These are phyloP conservation scores for Russula lepida DNA, from an alignment of 768 basidiomycete genomes.

Conservation along the genomic window DNA sequence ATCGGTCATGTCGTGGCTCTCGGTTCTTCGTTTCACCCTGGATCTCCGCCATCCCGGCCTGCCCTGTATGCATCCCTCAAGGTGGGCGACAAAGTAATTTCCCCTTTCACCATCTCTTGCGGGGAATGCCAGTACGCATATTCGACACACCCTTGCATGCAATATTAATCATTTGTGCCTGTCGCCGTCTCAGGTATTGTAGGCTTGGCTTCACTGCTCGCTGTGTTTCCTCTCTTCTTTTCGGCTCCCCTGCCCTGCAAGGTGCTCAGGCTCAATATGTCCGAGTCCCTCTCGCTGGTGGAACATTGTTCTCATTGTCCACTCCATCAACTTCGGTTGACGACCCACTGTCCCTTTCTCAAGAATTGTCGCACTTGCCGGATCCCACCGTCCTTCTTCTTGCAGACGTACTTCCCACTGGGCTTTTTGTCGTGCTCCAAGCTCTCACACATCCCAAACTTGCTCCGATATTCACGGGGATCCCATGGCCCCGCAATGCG, in stretches of 20 bases:
- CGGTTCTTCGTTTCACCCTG: slow-evolving; percentile 46
- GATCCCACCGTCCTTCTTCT: slow-evolving; percentile 64
- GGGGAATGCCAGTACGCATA: slow-evolving; percentile 75
- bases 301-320: slow-evolving; percentile 57
- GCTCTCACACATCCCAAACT: slow-evolving; percentile 67
- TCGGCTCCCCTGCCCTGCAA: slow-evolving; percentile 57
- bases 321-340: slow-evolving; percentile 22
- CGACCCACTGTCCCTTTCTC: slow-evolving; percentile 2
- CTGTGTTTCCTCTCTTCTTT: slow-evolving; percentile 51
- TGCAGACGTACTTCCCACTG: slow-evolving; percentile 75
- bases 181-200: slow-evolving; percentile 43
- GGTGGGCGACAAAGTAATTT: slow-evolving; percentile 69
- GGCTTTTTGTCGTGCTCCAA: slow-evolving; percentile 67
- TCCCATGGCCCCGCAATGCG: slow-evolving; percentile 43
- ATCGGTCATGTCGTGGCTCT: slow-evolving; percentile 63
- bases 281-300: slow-evolving; percentile 71
- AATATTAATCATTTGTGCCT: background rate
- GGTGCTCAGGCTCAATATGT: slow-evolving; percentile 78
- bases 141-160: background rate
- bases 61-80: slow-evolving; percentile 53
- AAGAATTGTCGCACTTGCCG: slow-evolving; percentile 30
- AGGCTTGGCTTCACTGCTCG: slow-evolving; percentile 65
- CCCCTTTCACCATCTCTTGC: slow-evolving; percentile 75
- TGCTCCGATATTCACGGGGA: slow-evolving; percentile 47
- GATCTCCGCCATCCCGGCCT: slow-evolving; percentile 42